phyloP scores from a whole-genome alignment of 345 rosid species.

The Linum usitatissimum region DNA sequence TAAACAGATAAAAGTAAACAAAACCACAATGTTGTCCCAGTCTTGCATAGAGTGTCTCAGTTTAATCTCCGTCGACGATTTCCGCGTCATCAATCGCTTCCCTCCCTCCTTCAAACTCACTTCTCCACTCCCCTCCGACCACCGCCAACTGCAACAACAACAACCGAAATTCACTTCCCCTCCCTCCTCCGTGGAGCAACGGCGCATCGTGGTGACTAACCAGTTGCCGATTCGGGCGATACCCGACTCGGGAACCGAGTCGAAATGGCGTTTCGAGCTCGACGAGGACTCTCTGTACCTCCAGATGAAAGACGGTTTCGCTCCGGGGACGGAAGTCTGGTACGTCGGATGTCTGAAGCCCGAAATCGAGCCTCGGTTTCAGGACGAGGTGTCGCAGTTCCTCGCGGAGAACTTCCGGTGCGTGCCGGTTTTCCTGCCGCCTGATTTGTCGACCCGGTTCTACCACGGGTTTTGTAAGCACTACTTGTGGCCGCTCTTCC shows the following conservation, averaged over 20 bases:
- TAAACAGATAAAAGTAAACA: not conserved
- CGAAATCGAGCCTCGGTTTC: constrained; percentile 41
- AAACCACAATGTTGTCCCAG: constrained; percentile 27
- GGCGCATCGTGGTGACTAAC: constrained; percentile 60
- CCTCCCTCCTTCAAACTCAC: constrained; percentile 45
- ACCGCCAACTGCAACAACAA: constrained; percentile 9
- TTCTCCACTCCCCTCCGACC: constrained; percentile 32
- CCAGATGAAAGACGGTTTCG: constrained; percentile 62
- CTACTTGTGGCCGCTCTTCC: constrained; percentile 81
- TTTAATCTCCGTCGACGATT: constrained; percentile 53
- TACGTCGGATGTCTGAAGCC: constrained; percentile 58
- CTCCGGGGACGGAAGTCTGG: constrained; percentile 36
- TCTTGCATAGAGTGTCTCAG: constrained; percentile 43
- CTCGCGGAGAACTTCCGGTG: constrained; percentile 46
- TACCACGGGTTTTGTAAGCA: constrained; percentile 87
- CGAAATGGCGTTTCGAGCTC: constrained; percentile 42
- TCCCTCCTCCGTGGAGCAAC: constrained; percentile 8
- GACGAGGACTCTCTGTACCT: constrained; percentile 42
- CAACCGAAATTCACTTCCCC: constrained; percentile 3
- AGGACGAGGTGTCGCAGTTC: constrained; percentile 41
- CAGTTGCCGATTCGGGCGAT: constrained; percentile 46
- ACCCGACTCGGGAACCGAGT: constrained; percentile 21
- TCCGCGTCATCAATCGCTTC: constrained; percentile 39
- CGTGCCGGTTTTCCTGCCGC: constrained; percentile 53
- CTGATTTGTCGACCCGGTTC: constrained; percentile 40